A percentile compares a stretch with the other conserved stretches of the same genome.
Conservation (phyloP, 768 basidiomycete genomes). For the Xerocomellus chrysenteron region DNA sequence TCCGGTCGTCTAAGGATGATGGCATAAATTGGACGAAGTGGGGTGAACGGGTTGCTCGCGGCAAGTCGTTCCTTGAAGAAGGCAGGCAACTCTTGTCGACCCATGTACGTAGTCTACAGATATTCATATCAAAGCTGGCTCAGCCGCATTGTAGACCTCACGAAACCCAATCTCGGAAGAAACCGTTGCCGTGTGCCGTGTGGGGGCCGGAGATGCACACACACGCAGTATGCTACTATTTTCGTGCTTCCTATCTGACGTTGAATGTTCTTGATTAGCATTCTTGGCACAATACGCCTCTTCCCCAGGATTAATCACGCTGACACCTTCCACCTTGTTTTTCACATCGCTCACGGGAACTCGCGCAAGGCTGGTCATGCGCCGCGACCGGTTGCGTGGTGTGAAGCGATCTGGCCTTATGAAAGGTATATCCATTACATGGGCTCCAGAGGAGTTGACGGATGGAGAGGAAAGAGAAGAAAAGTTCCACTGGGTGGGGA, state of each 20-base stretch:
- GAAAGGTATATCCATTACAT: slow-evolving; percentile 52
- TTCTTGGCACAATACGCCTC: slow-evolving; percentile 60
- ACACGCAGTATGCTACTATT: slow-evolving; percentile 35
- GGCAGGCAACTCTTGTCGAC: slow-evolving; percentile 40
- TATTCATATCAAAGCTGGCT: slow-evolving; percentile 7
- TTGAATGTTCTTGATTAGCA: slow-evolving; percentile 35
- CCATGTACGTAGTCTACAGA: slow-evolving; percentile 31
- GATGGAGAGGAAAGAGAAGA: slow-evolving; percentile 44
- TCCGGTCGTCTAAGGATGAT: slow-evolving; percentile 6
- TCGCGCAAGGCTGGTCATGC: slow-evolving; percentile 45
- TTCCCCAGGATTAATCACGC: slow-evolving; percentile 57
- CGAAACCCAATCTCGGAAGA: slow-evolving; percentile 2
- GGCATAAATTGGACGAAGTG: slow-evolving; percentile 57
- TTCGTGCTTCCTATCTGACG: not conserved
- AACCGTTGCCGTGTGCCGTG: not conserved
- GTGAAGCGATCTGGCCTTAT: slow-evolving; percentile 58
- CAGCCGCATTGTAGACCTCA: slow-evolving; percentile 8
- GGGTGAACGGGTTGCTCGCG: slow-evolving; percentile 45
- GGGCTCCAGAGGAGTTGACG: slow-evolving; percentile 32
- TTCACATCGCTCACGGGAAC: slow-evolving; percentile 56
- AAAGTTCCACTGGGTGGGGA: slow-evolving; percentile 58
- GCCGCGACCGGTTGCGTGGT: slow-evolving; percentile 46
- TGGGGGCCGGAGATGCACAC: slow-evolving; percentile 26
- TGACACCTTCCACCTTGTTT: slow-evolving; percentile 47
- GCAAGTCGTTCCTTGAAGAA: slow-evolving; percentile 45